These are phyloP conservation scores for Sclerotinia nivalis DNA, from an alignment of 2,329 filamentous ascomycete genomes.

Conservation along the genomic window DNA sequence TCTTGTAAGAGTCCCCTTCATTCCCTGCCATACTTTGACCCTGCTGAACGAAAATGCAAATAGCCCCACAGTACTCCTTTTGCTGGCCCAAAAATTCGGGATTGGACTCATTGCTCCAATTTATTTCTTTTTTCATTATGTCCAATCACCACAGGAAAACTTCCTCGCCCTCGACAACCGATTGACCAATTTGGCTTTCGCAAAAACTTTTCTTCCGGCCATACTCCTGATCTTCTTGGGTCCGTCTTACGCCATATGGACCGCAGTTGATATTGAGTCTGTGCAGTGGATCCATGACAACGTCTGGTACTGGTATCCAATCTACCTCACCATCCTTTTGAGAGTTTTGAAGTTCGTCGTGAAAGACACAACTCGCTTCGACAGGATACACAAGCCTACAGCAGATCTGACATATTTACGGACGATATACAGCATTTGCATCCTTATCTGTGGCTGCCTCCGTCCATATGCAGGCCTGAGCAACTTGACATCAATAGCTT, in stretches of 20 bases:
- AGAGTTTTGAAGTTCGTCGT: neutral
- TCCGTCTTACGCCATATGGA: conserved; percentile 36
- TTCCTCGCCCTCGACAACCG: conserved; percentile 42
- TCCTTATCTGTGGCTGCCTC: neutral
- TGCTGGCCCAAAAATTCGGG: conserved; percentile 36
- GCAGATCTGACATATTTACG: conserved; percentile 29
- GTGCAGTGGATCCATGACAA: conserved; percentile 37
- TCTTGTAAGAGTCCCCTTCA: conserved; percentile 19
- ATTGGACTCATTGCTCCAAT: conserved; percentile 42
- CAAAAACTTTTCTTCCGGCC: conserved; percentile 39
- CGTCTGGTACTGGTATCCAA: conserved; percentile 47
- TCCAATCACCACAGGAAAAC: conserved; percentile 41
- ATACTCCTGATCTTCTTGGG: conserved; percentile 36
- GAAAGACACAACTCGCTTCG: conserved; percentile 15
- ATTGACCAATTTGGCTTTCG: conserved; percentile 37
- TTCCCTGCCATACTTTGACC: conserved; percentile 31
- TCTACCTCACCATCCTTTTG: conserved; percentile 28
- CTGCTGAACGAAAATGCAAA: conserved; percentile 33
- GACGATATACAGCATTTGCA: conserved; percentile 23
- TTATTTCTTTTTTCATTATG: conserved; percentile 45
- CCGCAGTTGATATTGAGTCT: conserved; percentile 25
- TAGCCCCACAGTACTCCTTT: neutral
- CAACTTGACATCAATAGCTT: conserved; percentile 30
- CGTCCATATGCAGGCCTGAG: conserved; percentile 34
- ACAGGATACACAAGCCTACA: conserved; percentile 10